Conservation (phyloP, 83 land plant genomes). For the Larix sibirica region DNA sequence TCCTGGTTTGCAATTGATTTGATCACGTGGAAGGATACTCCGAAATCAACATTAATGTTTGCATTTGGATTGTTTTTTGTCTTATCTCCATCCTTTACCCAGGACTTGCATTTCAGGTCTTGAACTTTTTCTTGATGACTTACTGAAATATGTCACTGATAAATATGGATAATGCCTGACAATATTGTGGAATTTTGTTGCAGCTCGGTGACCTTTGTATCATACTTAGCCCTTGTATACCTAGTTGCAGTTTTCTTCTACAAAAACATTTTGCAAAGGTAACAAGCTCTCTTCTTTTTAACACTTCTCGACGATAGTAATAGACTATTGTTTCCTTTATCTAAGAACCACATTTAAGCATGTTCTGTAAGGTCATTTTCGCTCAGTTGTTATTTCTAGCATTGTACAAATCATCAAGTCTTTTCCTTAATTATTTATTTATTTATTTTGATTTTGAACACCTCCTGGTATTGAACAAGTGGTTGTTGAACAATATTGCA, state of each 20-base stretch:
- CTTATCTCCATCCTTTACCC: slow-evolving; percentile 61
- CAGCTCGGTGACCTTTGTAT: slow-evolving; percentile 59
- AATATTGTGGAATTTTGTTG: neutral
- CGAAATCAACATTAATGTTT: slow-evolving; percentile 68
- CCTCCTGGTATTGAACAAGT: too few species aligned
- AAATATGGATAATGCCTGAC: neutral
- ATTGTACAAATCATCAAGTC: neutral
- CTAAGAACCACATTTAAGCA: neutral
- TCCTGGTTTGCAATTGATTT: too few species aligned
- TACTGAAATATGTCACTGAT: neutral
- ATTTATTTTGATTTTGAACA: too few species aligned
- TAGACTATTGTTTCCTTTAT: neutral
- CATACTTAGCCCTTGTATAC: slow-evolving; percentile 67
- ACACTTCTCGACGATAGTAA: neutral
- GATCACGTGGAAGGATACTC: slow-evolving; percentile 72
- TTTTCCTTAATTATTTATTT: neutral
- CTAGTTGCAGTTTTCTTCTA: slow-evolving; percentile 60
- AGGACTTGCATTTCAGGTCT: too few species aligned
- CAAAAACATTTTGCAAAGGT: too few species aligned
- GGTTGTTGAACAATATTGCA: slow-evolving; percentile 19
- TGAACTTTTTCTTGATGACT: too few species aligned
- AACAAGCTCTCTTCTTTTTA: neutral
- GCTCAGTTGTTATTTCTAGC: too few species aligned
- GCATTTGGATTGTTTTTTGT: slow-evolving; percentile 61
- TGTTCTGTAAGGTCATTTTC: neutral